Evolutionary conservation across 306 rosid species (phyloP), one percentile per base, ranked within the genome.

Genomic region (Prunus fruticosa): DNA sequence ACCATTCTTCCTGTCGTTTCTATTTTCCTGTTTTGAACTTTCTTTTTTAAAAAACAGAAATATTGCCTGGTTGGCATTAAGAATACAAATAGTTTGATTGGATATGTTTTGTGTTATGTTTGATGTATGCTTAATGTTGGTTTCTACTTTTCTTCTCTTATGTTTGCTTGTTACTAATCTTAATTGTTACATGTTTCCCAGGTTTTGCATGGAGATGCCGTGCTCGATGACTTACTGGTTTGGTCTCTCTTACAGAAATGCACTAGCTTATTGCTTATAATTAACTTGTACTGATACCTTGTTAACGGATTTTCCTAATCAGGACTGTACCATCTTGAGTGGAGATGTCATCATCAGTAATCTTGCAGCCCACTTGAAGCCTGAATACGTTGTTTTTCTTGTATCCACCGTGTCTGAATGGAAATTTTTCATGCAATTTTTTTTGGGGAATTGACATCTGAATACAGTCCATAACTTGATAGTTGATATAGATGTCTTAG

Each of bases 161-260:
- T 34, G 47, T 34, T 28, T 8, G 3, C 9, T 7, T 61, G 46
- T 23, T n/a, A 53, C 58, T 57, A 51, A 57, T 41, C 68, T 56
- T 77, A 7, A 5, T 49, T 74, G 13, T 72, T 19, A 53, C 74
- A 61, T 79, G 75, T 60, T 80, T 64, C 57, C 67, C 73, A 89
- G 98, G 98, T 94, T 82, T 74, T 91, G 82, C 98, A 94, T 81
- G 98, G 95, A 73, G 98, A 94, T 91, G 98, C 98, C 23, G 96
- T 91, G 67, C 84, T 91, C 43, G 98, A 94, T 83, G 84, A 84
- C 56, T 82, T 80, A 71, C 93, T 71, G 97, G 97, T 94, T 68
- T 70, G 75, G 72, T 71, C 88, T 71, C 73, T 69, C 45, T 65
- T 43, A 41, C 52, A 25, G 43, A 73, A 77, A n/a, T 34, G 22